Conservation (phyloP, 352 stramenopile genomes). For the Phytopythium ostracodes region DNA sequence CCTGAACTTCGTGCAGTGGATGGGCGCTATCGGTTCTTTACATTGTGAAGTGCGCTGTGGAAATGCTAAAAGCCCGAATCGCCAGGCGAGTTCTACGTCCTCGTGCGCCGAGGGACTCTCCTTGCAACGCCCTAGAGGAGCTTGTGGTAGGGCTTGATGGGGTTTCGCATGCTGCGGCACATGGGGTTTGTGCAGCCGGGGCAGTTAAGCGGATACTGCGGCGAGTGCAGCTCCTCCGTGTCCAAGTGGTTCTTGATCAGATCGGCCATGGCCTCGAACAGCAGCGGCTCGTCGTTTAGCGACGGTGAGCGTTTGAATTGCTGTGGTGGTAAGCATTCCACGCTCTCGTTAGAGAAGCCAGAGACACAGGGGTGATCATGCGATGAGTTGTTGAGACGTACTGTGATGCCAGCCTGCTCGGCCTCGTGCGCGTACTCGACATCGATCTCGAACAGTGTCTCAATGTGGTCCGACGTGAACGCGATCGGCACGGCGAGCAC, state of each 20-base stretch:
- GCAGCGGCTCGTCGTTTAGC: constrained; percentile 93
- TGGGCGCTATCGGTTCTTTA: too few species aligned
- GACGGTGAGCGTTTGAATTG: constrained; percentile 94
- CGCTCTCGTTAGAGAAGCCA: neutral
- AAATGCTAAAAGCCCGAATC: neutral
- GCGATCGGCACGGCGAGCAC: constrained; percentile 97
- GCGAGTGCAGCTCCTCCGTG: constrained; percentile 59
- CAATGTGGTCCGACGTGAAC: constrained; percentile 99
- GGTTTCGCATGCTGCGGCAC: constrained; percentile 84
- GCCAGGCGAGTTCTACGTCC: neutral
- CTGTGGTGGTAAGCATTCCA: constrained; percentile 16
- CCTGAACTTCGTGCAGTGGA: too few species aligned
- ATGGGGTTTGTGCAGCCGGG: constrained; percentile 76
- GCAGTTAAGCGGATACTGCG: constrained; percentile 85
- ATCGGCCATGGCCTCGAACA: constrained; percentile 97
- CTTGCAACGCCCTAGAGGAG: constrained; percentile 11
- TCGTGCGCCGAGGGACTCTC: neutral
- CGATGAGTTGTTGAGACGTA: constrained; percentile 12
- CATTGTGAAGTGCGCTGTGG: neutral
- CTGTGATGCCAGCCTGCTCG: constrained; percentile 91
- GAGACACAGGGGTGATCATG: neutral
- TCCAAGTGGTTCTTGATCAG: constrained; percentile 94
- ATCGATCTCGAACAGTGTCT: constrained; percentile 99
- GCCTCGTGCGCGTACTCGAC: constrained; percentile 98
- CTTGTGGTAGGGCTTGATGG: constrained; percentile 72